Percentiles rank a stretch among this genome's conserved stretches.
Conservation (phyloP, 2,329 filamentous ascomycete species). For the Aspergillus brunneoviolaceus region DNA sequence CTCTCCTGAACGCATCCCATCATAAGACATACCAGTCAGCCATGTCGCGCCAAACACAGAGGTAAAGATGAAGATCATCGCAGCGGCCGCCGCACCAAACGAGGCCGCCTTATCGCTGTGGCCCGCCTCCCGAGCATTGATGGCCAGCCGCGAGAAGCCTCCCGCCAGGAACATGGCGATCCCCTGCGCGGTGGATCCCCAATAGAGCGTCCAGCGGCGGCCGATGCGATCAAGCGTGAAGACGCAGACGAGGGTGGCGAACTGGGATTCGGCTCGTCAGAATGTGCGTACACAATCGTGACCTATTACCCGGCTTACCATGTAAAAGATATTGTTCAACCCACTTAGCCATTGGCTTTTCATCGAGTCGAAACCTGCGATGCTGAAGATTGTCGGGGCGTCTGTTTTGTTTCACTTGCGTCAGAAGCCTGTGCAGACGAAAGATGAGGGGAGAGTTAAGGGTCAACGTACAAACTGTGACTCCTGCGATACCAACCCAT, state of each 20-base stretch:
- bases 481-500: constrained; percentile 68
- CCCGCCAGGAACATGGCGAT: constrained; percentile 68
- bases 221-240: constrained; percentile 70
- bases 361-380: constrained; percentile 62
- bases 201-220: constrained; percentile 67
- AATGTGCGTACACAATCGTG: neutral
- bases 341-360: constrained; percentile 66
- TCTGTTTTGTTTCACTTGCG: constrained; percentile 25
- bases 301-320: constrained; percentile 37
- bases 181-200: constrained; percentile 64
- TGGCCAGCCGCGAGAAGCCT: constrained; percentile 58
- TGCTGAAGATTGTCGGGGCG: constrained; percentile 60
- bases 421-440: neutral
- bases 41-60: constrained; percentile 64
- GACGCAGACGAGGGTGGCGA: constrained; percentile 66
- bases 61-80: constrained; percentile 70
- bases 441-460: too few species aligned
- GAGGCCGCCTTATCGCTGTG: constrained; percentile 49
- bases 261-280: constrained; percentile 38
- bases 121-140: constrained; percentile 49
- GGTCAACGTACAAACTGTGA: constrained; percentile 55
- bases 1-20: constrained; percentile 45
- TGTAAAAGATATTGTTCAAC: constrained; percentile 56
- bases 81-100: constrained; percentile 64
- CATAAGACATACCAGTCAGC: constrained; percentile 54